A percentile compares a stretch with the other conserved stretches of the same genome.
Conservation (phyloP, 1,139 yeast species). For the Candida tropicalis region DNA sequence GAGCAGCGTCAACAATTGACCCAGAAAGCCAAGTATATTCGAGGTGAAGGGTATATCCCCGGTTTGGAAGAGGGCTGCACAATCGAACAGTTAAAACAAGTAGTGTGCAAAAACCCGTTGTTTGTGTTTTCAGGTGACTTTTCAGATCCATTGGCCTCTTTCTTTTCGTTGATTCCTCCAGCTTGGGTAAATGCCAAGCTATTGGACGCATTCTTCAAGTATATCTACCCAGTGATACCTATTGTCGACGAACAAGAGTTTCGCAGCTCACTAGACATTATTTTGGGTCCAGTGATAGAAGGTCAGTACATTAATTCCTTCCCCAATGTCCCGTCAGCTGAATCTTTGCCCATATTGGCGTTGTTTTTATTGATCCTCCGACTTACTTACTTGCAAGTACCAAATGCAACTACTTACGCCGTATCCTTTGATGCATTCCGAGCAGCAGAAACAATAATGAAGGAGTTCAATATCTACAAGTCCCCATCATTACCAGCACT, state of each 20-base stretch:
- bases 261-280: conserved; percentile 20
- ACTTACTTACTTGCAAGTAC: conserved; percentile 28
- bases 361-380: conserved; percentile 28
- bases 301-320: conserved; percentile 20
- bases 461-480: conserved; percentile 38
- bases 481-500: conserved; percentile 49
- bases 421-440: conserved; percentile 31
- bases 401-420: conserved; percentile 25
- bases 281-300: conserved; percentile 16
- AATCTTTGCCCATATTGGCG: conserved; percentile 31
- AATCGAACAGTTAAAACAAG: conserved; percentile 4
- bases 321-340: conserved; percentile 25
- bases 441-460: conserved; percentile 36
- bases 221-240: conserved; percentile 49
- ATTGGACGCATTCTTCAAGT: conserved; percentile 34
- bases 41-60: conserved; percentile 14
- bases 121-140: conserved; percentile 7
- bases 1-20: conserved; percentile 7
- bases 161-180: conserved; percentile 15
- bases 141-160: conserved; percentile 15
- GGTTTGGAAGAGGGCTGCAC: conserved; percentile 7
- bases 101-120: conserved; percentile 9
- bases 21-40: conserved; percentile 7
- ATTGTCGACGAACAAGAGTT: conserved; percentile 43
- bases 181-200: conserved; percentile 12